phyloP scores from a whole-genome alignment of 768 basidiomycete species.

The Suillus alpinus region DNA sequence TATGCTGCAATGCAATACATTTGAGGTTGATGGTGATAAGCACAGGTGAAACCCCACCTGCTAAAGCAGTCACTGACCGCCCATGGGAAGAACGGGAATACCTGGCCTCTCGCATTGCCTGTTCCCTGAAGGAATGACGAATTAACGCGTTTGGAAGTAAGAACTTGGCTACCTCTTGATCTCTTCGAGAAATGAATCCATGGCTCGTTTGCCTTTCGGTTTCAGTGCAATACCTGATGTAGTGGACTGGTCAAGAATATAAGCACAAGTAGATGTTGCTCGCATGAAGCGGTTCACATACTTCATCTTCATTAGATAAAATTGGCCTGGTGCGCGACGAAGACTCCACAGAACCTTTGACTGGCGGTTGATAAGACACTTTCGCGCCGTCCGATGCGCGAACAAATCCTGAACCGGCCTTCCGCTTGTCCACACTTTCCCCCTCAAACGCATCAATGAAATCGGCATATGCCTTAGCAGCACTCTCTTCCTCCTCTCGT shows the following conservation, averaged over 20 bases:
- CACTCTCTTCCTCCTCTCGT: constrained; percentile 76
- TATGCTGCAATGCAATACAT: constrained; percentile 51
- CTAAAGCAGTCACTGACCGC: constrained; percentile 87
- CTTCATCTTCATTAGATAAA: constrained; percentile 32
- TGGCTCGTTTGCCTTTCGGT: constrained; percentile 91
- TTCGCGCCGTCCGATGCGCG: constrained; percentile 45
- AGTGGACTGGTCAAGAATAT: constrained; percentile 39
- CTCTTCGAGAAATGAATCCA: constrained; percentile 96
- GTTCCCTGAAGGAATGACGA: constrained; percentile 60
- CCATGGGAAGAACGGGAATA: constrained; percentile 67
- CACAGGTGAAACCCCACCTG: constrained; percentile 49
- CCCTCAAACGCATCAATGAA: constrained; percentile 84
- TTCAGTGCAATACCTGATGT: constrained; percentile 58
- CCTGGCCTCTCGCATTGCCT: constrained; percentile 86
- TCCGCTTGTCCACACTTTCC: constrained; percentile 52
- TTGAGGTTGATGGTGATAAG: constrained; percentile 2
- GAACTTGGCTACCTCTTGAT: constrained; percentile 70
- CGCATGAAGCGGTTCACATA: constrained; percentile 18
- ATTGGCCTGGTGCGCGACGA: constrained; percentile 29
- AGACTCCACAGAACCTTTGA: constrained; percentile 27
- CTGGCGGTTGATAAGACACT: constrained; percentile 41
- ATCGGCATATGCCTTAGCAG: constrained; percentile 78
- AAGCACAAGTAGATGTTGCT: constrained; percentile 2
- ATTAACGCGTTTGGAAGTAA: background rate
- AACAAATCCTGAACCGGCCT: constrained; percentile 58